Base-by-base conservation (phyloP, 257 asterid species). In the Ilex asprella region DNA sequence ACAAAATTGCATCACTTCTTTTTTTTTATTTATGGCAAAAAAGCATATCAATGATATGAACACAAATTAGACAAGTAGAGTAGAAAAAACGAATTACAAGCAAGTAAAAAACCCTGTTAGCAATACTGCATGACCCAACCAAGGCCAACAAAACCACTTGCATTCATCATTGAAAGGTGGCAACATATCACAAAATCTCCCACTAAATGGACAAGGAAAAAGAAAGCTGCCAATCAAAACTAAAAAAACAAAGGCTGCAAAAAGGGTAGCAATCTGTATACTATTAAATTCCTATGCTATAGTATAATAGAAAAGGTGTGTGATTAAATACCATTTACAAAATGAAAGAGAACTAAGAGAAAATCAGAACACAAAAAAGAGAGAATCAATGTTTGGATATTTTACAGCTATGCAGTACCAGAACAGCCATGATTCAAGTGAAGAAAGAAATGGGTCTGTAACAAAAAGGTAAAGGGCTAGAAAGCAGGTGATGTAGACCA, bases 401-500 rank as follows among this genome's bases (percentile, higher is more conserved):
- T 59, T 75, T 75, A 76, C 81, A 86, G 85, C 78, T 79, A 69
- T 72, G 79, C 78, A 66, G 69, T 60, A 63, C 66, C 77, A 64
- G 69, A 65, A 21, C 49, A 73, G 59, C 63, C 70, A 78, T 83
- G 71, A 83, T 86, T 84, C 63, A 73, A 59, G 64, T 60, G 65
- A 73, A 79, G 83, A 76, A 78, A 76, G 72, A 31, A 70, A 53
- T 15, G 53, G 35, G 35, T 30, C 53, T 61, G 56, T 50, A 39
- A 65, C 59, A 55, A 58, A 41, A 66, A 63, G 60, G 71, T 58
- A 21, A 21, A 21, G 27, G 27, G 27, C 27, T 21, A 21, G 27
- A 21, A 21, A 21, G 27, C 27, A 21, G 27, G 61, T 68, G 74
- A 73, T 60, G 69, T 58, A 64, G 78, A 75, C 84, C 66, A 66